Conservation (phyloP, 352 stramenopile genomes). For the Pythium guiyangense region DNA sequence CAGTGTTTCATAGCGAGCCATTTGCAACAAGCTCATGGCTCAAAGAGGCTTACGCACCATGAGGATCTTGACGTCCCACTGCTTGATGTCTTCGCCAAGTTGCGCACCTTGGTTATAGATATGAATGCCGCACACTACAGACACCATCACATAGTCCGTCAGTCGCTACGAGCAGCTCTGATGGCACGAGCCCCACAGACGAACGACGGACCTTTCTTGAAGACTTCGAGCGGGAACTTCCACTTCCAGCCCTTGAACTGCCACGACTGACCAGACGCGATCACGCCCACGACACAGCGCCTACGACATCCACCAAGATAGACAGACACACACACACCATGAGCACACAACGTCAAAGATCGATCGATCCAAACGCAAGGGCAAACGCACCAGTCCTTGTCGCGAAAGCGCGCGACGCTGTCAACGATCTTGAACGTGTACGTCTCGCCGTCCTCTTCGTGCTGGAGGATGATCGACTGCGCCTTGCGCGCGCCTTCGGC, state of each 20-base stretch:
- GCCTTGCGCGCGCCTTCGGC: slow-evolving; percentile 72
- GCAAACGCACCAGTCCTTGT: slow-evolving; percentile 85
- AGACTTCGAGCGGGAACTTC: slow-evolving; percentile 88
- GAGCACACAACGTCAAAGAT: not conserved
- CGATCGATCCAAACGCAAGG: not conserved
- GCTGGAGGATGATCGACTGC: slow-evolving; percentile 76
- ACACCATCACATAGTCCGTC: not conserved
- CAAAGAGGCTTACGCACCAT: slow-evolving; percentile 38
- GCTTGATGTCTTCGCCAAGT: slow-evolving; percentile 79
- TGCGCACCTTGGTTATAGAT: slow-evolving; percentile 83
- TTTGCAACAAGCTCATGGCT: too few species aligned
- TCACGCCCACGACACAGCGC: slow-evolving; percentile 86
- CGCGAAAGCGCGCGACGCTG: slow-evolving; percentile 75
- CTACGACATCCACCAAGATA: slow-evolving; percentile 21
- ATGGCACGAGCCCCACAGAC: too few species aligned
- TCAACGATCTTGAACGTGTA: slow-evolving; percentile 90
- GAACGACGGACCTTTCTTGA: slow-evolving; percentile 76
- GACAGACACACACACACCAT: not conserved
- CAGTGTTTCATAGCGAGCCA: too few species aligned
- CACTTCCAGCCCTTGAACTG: slow-evolving; percentile 94
- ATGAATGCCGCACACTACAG: slow-evolving; percentile 72
- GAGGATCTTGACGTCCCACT: slow-evolving; percentile 89
- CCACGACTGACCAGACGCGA: slow-evolving; percentile 87
- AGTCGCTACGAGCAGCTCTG: not conserved
- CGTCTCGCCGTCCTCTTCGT: slow-evolving; percentile 73